Conservation (phyloP, 139 green algal species). For the Tetratostichococcus sp. region DNA sequence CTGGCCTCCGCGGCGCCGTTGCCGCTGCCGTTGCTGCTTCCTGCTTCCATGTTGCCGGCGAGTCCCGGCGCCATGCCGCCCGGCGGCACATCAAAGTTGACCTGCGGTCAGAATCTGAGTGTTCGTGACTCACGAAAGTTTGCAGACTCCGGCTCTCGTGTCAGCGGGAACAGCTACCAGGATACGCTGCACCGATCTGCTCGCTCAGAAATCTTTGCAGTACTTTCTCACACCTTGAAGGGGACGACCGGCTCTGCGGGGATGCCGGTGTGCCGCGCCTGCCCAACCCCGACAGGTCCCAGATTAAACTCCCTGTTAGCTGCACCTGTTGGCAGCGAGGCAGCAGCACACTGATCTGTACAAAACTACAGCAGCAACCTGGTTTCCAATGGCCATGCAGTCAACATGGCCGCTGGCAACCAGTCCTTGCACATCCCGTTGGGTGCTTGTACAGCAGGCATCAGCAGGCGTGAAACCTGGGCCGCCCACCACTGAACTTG, state of each 20-base stretch:
- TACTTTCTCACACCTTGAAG: not conserved
- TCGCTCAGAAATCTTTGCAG: not conserved
- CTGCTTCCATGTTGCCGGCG: too few species aligned
- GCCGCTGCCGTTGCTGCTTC: not conserved
- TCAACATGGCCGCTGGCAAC: too few species aligned
- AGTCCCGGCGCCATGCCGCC: not conserved
- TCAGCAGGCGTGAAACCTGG: too few species aligned
- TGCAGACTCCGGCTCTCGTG: not conserved
- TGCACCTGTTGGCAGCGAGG: not conserved
- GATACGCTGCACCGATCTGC: not conserved
- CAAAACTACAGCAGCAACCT: not conserved
- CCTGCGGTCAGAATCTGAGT: not conserved
- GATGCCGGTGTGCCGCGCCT: not conserved
- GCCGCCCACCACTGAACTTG: too few species aligned
- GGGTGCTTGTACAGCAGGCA: too few species aligned
- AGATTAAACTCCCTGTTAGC: not conserved
- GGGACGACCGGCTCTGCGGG: not conserved
- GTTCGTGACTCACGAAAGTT: not conserved
- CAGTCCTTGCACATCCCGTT: too few species aligned
- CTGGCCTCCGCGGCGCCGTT: not conserved
- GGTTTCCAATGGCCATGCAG: not conserved
- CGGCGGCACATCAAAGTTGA: not conserved
- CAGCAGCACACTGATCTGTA: too few species aligned
- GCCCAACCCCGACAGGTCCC: not conserved
- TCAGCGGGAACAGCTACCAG: not conserved